phyloP scores from a whole-genome alignment of 257 asterid genomes.

The Ilex aquifolium region DNA sequence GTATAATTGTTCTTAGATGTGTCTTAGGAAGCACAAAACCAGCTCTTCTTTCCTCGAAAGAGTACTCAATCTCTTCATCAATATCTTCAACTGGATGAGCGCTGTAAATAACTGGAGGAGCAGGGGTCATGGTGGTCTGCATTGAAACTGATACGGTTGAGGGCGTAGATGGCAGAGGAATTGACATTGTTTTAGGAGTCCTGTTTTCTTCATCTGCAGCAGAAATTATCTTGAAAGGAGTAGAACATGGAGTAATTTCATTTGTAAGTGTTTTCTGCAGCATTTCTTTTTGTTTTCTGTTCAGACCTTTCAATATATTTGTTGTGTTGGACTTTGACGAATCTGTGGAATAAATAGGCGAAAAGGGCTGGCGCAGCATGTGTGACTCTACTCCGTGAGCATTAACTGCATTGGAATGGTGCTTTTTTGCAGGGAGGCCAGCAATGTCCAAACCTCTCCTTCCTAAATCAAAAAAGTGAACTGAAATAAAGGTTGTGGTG shows the following conservation, averaged over 20 bases:
- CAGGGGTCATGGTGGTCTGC: slow-evolving; percentile 67
- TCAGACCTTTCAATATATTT: slow-evolving; percentile 54
- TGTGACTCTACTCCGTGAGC: slow-evolving; percentile 49
- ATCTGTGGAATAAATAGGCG: slow-evolving; percentile 79
- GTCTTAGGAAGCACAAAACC: slow-evolving; percentile 54
- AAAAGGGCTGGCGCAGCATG: slow-evolving; percentile 68
- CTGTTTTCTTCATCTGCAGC: slow-evolving; percentile 54
- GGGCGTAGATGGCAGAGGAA: slow-evolving; percentile 60
- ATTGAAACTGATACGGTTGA: slow-evolving; percentile 57
- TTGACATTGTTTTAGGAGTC: slow-evolving; percentile 49
- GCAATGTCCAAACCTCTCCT: slow-evolving; percentile 83
- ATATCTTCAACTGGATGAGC: slow-evolving; percentile 27
- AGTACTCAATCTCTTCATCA: slow-evolving; percentile 59
- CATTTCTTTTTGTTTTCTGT: slow-evolving; percentile 48
- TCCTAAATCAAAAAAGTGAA: slow-evolving; percentile 35
- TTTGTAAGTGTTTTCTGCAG: slow-evolving; percentile 45
- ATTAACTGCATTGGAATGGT: slow-evolving; percentile 22
- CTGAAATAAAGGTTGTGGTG: not conserved
- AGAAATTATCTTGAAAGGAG: slow-evolving; percentile 55
- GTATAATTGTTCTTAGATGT: slow-evolving; percentile 23
- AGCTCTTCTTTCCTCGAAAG: slow-evolving; percentile 79
- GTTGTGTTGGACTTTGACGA: slow-evolving; percentile 52
- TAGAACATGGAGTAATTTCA: slow-evolving; percentile 36
- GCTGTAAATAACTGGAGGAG: slow-evolving; percentile 11
- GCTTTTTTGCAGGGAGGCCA: slow-evolving; percentile 54